phyloP scores from a whole-genome alignment of 768 basidiomycete species.

The Plicaturopsis crispa region DNA sequence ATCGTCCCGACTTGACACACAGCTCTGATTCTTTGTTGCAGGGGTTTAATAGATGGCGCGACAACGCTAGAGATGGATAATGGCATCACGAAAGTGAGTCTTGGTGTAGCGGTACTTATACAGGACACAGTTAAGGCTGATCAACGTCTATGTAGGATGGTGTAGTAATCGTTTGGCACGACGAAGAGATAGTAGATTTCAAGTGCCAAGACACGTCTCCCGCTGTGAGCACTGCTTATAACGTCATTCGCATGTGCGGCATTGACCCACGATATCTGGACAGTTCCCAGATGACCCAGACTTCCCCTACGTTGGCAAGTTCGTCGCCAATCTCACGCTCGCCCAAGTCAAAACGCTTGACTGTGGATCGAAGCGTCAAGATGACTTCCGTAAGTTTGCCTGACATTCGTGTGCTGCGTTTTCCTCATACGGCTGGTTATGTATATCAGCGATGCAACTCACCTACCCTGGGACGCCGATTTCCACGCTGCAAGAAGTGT shows the following conservation, averaged over 20 bases:
- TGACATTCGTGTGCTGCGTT: background rate
- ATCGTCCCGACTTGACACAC: constrained; percentile 2
- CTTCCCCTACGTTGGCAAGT: constrained; percentile 74
- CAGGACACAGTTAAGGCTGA: background rate
- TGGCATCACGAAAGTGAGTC: constrained; percentile 58
- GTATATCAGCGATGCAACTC: constrained; percentile 46
- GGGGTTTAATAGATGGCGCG: constrained; percentile 70
- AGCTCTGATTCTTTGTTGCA: constrained; percentile 17
- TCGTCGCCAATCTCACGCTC: constrained; percentile 68
- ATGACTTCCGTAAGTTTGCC: constrained; percentile 43
- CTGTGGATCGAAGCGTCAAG: constrained; percentile 63
- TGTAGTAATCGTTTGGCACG: constrained; percentile 75
- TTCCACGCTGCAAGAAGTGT: constrained; percentile 67
- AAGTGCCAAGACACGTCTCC: constrained; percentile 70
- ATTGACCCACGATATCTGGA: constrained; percentile 3
- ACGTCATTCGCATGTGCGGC: background rate
- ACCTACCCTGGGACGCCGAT: constrained; percentile 64
- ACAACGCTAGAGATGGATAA: constrained; percentile 77
- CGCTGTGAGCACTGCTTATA: constrained; percentile 32
- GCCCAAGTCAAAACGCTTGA: constrained; percentile 76
- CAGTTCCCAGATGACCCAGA: constrained; percentile 51
- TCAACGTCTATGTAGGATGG: constrained; percentile 46
- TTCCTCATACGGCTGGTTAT: background rate
- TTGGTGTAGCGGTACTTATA: background rate
- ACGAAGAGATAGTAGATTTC: constrained; percentile 49